Evolutionary conservation across 306 rosid genomes (phyloP).

Genomic region (Fragaria vesca): DNA sequence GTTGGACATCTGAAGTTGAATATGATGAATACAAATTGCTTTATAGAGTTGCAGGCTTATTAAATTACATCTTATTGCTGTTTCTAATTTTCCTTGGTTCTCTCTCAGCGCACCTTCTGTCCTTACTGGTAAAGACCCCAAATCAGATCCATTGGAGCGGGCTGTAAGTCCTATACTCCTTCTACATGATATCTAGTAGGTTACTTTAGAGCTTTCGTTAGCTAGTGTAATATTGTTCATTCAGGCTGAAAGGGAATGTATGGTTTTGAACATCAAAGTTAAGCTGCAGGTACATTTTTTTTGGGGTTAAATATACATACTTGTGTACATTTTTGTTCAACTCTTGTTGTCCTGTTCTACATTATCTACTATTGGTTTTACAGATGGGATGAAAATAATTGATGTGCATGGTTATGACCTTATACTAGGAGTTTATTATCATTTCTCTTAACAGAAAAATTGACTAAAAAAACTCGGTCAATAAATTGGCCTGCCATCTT

Average conservation of each 20-base stretch:
- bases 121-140: slow-evolving; percentile 63
- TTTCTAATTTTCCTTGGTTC: slow-evolving; percentile 24
- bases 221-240: slow-evolving; percentile 25
- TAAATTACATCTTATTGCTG: slow-evolving; percentile 21
- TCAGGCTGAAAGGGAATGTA: slow-evolving; percentile 97
- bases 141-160: slow-evolving; percentile 86
- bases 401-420: neutral
- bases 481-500: neutral
- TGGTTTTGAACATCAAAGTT: slow-evolving; percentile 97
- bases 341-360: neutral
- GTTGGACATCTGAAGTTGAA: neutral
- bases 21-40: neutral
- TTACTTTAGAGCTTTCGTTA: slow-evolving; percentile 15
- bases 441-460: neutral
- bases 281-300: slow-evolving; percentile 76
- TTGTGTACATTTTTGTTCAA: neutral
- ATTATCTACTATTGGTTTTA: slow-evolving; percentile 5
- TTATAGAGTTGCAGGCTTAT: slow-evolving; percentile 17
- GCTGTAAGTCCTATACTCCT: slow-evolving; percentile 61
- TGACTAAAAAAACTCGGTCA: neutral
- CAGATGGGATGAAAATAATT: too few relatives aligned
- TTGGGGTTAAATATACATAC: neutral
- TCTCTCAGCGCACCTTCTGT: slow-evolving; percentile 47
- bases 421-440: neutral
- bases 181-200: slow-evolving; percentile 12